Percentiles rank a stretch among this genome's conserved stretches.
Evolutionary conservation across 176 grass and related monocot species (phyloP).

Genomic region (Avena insularis): DNA sequence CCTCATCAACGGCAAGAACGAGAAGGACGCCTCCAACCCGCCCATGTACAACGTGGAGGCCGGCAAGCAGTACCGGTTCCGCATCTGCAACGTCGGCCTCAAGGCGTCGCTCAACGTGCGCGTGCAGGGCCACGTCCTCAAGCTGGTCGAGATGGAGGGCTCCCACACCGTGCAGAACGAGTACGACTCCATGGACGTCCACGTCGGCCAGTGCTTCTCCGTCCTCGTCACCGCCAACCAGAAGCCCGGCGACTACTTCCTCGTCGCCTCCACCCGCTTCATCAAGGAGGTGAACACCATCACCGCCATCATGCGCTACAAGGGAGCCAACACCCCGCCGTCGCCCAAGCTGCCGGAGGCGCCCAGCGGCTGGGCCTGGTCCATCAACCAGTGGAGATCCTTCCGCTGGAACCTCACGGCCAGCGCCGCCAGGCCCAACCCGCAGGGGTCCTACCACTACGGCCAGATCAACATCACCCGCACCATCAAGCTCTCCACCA

Average conservation of each 20-base stretch:
- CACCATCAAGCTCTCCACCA: conserved; percentile 75
- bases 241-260: conserved; percentile 70
- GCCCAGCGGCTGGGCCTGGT: conserved; percentile 85
- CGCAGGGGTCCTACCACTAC: conserved; percentile 98
- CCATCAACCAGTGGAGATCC: conserved; percentile 86
- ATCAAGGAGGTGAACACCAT: conserved; percentile 56
- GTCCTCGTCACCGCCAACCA: conserved; percentile 78
- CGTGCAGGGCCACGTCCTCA: conserved; percentile 65
- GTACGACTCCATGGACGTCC: conserved; percentile 79
- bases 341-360: conserved; percentile 57
- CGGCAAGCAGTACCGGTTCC: conserved; percentile 81
- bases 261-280: conserved; percentile 80
- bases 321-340: conserved; percentile 64
- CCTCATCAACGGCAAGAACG: conserved; percentile 82
- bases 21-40: conserved; percentile 57
- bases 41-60: conserved; percentile 76
- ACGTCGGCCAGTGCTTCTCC: conserved; percentile 86
- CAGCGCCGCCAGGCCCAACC: conserved; percentile 92
- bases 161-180: conserved; percentile 93
- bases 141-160: conserved; percentile 90
- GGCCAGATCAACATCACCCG: conserved; percentile 93
- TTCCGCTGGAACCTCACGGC: conserved; percentile 97
- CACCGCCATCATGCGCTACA: conserved; percentile 66
- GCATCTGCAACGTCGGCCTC: conserved; percentile 90
- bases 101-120: conserved; percentile 80